phyloP scores from a whole-genome alignment of 805 yeast genomes.

The Jamesozyma hellenica region DNA sequence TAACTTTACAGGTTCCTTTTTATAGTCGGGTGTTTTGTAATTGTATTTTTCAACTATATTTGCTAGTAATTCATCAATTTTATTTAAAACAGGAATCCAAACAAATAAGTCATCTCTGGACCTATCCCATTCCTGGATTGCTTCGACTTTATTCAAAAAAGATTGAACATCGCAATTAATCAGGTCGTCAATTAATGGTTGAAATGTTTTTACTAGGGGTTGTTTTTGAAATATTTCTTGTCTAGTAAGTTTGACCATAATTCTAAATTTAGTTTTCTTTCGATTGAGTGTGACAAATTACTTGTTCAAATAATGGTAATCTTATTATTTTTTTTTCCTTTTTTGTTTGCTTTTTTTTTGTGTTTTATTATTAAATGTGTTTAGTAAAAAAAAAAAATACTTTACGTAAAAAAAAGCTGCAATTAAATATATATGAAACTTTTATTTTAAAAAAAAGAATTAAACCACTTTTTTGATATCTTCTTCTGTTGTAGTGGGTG shows the following conservation, averaged over 20 bases:
- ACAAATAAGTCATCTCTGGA: constrained; percentile 61
- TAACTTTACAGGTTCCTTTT: constrained; percentile 38
- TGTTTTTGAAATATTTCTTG: constrained; percentile 26
- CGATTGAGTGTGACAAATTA: not conserved
- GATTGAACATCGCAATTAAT: constrained; percentile 30
- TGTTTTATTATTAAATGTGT: no score
- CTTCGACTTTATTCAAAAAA: constrained; percentile 33
- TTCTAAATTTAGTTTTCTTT: constrained; percentile 1
- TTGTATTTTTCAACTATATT: constrained; percentile 41
- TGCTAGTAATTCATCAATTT: constrained; percentile 61
- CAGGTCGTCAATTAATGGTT: constrained; percentile 32
- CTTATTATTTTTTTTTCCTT: not conserved
- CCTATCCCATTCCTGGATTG: constrained; percentile 43
- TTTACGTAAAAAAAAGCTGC: no score
- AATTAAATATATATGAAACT: no score
- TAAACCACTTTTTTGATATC: no score
- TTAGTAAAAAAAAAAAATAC: no score
- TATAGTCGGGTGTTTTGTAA: constrained; percentile 28
- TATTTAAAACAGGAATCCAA: constrained; percentile 69
- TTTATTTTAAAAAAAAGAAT: no score
- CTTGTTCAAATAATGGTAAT: not conserved
- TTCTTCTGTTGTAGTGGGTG: no score
- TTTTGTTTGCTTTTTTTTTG: not conserved
- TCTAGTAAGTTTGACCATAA: constrained; percentile 23
- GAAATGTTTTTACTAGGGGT: constrained; percentile 37